Conservation (phyloP, 169 alveolate genomes). For the Eimeria tenella region DNA sequence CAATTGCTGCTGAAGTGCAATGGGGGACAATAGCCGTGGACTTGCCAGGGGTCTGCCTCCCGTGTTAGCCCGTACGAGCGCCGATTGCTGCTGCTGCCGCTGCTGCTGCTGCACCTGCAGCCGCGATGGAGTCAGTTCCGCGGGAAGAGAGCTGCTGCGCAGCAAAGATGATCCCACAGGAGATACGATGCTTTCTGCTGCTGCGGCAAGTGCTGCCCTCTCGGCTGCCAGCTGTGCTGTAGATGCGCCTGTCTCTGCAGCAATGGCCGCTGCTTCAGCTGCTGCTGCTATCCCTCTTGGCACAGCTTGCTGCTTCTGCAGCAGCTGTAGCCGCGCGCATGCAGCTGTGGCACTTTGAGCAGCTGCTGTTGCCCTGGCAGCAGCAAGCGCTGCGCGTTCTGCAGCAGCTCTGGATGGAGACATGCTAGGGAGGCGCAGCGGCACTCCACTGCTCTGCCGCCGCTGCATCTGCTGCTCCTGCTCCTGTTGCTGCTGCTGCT, state of each 20-base stretch:
- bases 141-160: conserved; percentile 12
- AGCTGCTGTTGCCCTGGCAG: conserved; percentile 38
- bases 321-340: conserved; percentile 49
- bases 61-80: neutral
- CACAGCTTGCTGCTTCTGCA: conserved; percentile 30
- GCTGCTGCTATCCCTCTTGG: conserved; percentile 27
- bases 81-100: conserved; percentile 39
- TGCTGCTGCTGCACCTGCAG: conserved; percentile 27
- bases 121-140: neutral
- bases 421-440: neutral
- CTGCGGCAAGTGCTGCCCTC: conserved; percentile 39
- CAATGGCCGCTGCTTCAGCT: conserved; percentile 16
- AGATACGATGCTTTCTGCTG: conserved; percentile 22
- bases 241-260: conserved; percentile 42
- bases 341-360: conserved; percentile 58
- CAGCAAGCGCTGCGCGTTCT: conserved; percentile 52
- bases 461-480: conserved; percentile 10
- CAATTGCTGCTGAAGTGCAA: neutral
- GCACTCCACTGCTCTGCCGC: neutral
- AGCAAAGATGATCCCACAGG: neutral
- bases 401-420: conserved; percentile 64
- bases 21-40: conserved; percentile 30
- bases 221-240: conserved; percentile 52
- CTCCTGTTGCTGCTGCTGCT: conserved; percentile 33
- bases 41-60: conserved; percentile 9